A percentile compares a stretch with the other conserved stretches of the same genome.
These are phyloP conservation scores for Hortaea sp. DNA, from an alignment of 2,329 filamentous ascomycete genomes.

Conservation along the genomic window DNA sequence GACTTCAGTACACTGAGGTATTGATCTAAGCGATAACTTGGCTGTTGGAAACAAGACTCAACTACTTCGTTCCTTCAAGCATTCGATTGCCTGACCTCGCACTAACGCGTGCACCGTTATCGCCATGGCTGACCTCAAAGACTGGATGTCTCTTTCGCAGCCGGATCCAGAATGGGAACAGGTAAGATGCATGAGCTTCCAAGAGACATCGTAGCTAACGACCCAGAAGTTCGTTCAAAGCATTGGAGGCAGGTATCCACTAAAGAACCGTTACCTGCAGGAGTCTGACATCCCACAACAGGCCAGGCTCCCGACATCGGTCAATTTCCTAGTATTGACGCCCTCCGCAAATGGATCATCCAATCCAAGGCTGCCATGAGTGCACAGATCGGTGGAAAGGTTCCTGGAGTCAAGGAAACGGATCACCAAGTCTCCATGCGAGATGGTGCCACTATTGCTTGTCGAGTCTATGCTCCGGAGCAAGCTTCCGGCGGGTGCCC, in stretches of 20 bases:
- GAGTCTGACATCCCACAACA: background rate
- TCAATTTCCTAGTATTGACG: slow-evolving; percentile 12
- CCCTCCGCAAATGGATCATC: slow-evolving; percentile 12
- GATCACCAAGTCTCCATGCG: slow-evolving; percentile 27
- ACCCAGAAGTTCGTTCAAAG: slow-evolving; percentile 2
- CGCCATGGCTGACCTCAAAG: slow-evolving; percentile 17
- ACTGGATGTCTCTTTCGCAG: slow-evolving; percentile 17
- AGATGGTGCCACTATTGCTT: slow-evolving; percentile 27
- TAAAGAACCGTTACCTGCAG: background rate
- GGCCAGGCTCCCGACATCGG: slow-evolving; percentile 17
- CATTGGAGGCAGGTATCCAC: slow-evolving; percentile 2
- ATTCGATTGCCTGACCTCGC: too few species aligned
- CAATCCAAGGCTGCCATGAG: slow-evolving; percentile 9
- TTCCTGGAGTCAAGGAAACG: slow-evolving; percentile 28
- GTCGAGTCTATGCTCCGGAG: slow-evolving; percentile 18
- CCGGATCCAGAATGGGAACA: slow-evolving; percentile 17
- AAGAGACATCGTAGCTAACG: background rate
- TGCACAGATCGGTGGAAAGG: slow-evolving; percentile 4
- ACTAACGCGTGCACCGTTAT: background rate
- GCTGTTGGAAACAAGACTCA: too few species aligned
- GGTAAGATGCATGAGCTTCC: slow-evolving; percentile 1
- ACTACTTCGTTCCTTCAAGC: too few species aligned
- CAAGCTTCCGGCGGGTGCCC: slow-evolving; percentile 10
- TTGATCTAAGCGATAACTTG: too few species aligned
- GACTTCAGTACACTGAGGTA: too few species aligned